Evolutionary conservation across 352 stramenopile species (phyloP).

Genomic region (Aphanomyces stellatus): DNA sequence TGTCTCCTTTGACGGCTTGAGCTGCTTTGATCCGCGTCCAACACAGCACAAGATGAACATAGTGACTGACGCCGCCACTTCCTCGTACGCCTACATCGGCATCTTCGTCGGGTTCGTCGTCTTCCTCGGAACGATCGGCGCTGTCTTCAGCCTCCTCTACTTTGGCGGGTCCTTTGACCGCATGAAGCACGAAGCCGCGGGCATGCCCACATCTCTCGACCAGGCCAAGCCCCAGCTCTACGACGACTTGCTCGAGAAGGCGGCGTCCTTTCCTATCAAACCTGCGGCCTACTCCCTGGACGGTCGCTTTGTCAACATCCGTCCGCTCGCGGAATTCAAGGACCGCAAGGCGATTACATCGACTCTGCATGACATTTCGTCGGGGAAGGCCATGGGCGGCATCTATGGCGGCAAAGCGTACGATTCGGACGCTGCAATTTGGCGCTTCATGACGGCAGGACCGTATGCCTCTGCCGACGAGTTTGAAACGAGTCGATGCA

Average conservation of each 20-base stretch:
- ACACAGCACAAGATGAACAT: not conserved
- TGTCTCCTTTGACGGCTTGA: not conserved
- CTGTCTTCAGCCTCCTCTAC: constrained; percentile 77
- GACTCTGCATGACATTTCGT: constrained; percentile 18
- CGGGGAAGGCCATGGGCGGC: constrained; percentile 27
- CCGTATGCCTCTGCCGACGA: constrained; percentile 36
- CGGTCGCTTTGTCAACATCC: constrained; percentile 36
- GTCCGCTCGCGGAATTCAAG: constrained; percentile 27
- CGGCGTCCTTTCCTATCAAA: constrained; percentile 29
- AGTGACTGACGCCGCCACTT: not conserved
- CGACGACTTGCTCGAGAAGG: constrained; percentile 66
- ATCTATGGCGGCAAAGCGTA: constrained; percentile 54
- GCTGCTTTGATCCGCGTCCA: no score
- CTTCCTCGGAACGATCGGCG: constrained; percentile 71
- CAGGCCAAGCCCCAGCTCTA: constrained; percentile 82
- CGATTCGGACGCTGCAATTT: constrained; percentile 73
- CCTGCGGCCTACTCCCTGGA: constrained; percentile 33
- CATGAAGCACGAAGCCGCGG: constrained; percentile 70
- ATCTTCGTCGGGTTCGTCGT: constrained; percentile 76
- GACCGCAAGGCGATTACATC: constrained; percentile 3
- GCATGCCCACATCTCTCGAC: constrained; percentile 40
- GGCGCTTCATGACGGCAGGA: constrained; percentile 54
- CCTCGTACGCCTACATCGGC: constrained; percentile 28
- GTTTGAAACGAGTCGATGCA: constrained; percentile 35
- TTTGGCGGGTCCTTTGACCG: constrained; percentile 82